Conservation (phyloP, 306 rosid species). For the Quercus suber region DNA sequence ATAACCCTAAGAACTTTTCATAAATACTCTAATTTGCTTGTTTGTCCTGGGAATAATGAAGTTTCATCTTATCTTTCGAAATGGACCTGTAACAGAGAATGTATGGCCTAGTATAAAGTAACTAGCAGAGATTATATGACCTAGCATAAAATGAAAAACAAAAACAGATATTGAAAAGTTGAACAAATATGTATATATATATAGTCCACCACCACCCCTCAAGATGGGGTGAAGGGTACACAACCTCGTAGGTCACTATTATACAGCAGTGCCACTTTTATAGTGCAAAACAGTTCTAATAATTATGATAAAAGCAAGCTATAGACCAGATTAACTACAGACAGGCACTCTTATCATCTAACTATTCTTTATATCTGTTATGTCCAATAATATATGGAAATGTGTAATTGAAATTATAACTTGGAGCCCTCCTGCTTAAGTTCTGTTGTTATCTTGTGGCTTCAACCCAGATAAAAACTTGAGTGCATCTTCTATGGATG, state of each 20-base stretch:
- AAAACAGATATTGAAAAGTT: background rate
- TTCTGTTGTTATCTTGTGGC: slow-evolving; percentile 31
- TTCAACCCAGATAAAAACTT: slow-evolving; percentile 64
- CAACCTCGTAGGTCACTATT: background rate
- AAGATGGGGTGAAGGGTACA: background rate
- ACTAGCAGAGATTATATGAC: background rate
- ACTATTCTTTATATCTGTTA: slow-evolving; percentile 29
- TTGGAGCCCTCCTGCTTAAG: slow-evolving; percentile 29
- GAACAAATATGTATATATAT: background rate
- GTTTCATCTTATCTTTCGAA: background rate
- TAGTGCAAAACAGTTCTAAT: slow-evolving; percentile 11
- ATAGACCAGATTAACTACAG: slow-evolving; percentile 39
- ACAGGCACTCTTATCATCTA: slow-evolving; percentile 31
- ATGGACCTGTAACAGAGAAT: background rate
- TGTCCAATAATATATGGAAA: slow-evolving; percentile 5
- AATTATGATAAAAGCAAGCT: slow-evolving; percentile 26
- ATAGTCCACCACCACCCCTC: background rate
- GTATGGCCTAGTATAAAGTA: background rate
- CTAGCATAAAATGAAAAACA: background rate
- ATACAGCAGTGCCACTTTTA: background rate
- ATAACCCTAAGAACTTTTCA: background rate
- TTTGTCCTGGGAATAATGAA: background rate
- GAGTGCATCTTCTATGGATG: slow-evolving; percentile 69
- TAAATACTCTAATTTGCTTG: background rate
- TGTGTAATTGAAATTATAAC: slow-evolving; percentile 24